These are phyloP conservation scores for Acacia crassicarpa DNA, from an alignment of 306 rosid genomes.

Conservation along the genomic window DNA sequence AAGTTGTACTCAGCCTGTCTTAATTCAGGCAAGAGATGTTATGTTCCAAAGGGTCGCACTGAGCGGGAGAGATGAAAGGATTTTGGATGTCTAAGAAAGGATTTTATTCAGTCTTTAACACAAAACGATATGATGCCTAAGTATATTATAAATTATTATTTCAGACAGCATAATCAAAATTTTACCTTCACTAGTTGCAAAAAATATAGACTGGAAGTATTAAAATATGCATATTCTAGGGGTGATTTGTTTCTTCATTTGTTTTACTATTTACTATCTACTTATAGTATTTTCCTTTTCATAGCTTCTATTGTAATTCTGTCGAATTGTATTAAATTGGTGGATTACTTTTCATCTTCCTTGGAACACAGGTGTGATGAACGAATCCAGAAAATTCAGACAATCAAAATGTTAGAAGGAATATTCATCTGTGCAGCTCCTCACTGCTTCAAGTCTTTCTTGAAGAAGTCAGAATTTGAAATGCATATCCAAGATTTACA, in stretches of 20 bases:
- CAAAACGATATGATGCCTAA: not conserved
- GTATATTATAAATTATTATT: not conserved
- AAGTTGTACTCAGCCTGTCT: not conserved
- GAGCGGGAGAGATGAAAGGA: not conserved
- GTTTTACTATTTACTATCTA: not conserved
- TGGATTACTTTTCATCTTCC: conserved; percentile 24
- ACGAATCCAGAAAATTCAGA: conserved; percentile 97
- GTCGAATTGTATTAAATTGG: not conserved
- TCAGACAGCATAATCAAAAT: not conserved
- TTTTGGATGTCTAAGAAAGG: not conserved
- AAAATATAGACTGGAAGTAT: not conserved
- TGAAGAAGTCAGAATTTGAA: conserved; percentile 82
- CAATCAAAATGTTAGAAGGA: conserved; percentile 97
- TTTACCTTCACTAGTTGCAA: not conserved
- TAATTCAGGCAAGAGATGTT: not conserved
- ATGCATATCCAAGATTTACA: conserved; percentile 84
- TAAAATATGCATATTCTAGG: not conserved
- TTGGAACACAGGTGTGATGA: conserved; percentile 76
- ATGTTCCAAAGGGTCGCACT: not conserved
- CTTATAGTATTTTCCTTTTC: not conserved
- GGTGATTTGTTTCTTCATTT: not conserved
- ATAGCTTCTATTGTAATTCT: not conserved
- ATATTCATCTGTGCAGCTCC: conserved; percentile 97
- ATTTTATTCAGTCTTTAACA: no score
- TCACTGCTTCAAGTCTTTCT: conserved; percentile 94